These are phyloP conservation scores for Penicillium cosmopolitanum DNA, from an alignment of 495 filamentous ascomycete species.

Conservation along the genomic window DNA sequence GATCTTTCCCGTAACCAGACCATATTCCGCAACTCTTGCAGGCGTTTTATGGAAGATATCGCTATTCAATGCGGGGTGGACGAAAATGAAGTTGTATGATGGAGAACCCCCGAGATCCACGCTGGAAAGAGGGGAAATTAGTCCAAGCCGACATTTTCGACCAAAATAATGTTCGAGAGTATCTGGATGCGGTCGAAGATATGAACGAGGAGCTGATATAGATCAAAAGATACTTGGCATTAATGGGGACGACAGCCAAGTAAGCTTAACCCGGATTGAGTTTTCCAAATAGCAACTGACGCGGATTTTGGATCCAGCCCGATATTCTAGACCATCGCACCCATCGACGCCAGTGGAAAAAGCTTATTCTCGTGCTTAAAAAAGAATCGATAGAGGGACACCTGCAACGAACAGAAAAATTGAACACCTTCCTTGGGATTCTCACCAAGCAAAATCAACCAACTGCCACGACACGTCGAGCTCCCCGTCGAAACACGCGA, in stretches of 20 bases:
- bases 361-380: background rate
- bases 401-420: background rate
- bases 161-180: background rate
- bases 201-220: background rate
- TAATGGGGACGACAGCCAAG: background rate
- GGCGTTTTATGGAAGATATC: constrained; percentile 1
- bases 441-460: background rate
- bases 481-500: background rate
- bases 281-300: too few species aligned
- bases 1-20: background rate
- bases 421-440: background rate
- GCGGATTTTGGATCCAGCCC: background rate
- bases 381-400: background rate
- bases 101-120: background rate
- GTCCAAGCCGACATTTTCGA: background rate
- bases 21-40: background rate
- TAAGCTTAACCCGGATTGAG: background rate
- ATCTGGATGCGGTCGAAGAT: background rate
- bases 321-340: background rate
- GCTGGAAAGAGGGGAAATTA: background rate
- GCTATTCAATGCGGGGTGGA: background rate
- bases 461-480: background rate
- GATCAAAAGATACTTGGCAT: background rate
- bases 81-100: background rate
- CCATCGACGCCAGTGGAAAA: background rate